A percentile compares a stretch with the other conserved stretches of the same genome.
phyloP scores from a whole-genome alignment of 116 monocot species.

The Papilionanthe hybrid region DNA sequence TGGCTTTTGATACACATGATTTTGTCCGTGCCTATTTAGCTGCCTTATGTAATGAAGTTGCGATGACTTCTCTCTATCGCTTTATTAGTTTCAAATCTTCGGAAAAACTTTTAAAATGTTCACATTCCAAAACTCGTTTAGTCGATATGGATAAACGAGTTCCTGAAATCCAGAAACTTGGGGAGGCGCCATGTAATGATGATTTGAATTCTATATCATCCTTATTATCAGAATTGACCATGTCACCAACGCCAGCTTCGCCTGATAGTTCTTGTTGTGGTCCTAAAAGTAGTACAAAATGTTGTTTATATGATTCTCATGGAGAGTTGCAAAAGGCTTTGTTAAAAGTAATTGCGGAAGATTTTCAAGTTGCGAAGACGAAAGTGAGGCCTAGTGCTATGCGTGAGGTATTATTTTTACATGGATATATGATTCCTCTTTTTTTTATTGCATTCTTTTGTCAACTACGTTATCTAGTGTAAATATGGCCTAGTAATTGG shows the following conservation, averaged over 20 bases:
- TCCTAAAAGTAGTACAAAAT: neutral
- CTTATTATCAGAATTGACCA: slow-evolving; percentile 48
- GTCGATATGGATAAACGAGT: neutral
- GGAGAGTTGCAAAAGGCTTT: slow-evolving; percentile 16
- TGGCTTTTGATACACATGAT: slow-evolving; percentile 88
- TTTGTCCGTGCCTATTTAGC: slow-evolving; percentile 97
- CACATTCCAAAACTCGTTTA: slow-evolving; percentile 1
- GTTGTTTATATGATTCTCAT: neutral
- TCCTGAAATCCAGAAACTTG: slow-evolving; percentile 6
- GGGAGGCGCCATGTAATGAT: slow-evolving; percentile 10
- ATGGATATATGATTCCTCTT: neutral
- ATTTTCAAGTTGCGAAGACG: slow-evolving; percentile 82
- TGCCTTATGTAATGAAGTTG: slow-evolving; percentile 94
- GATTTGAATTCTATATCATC: slow-evolving; percentile 39
- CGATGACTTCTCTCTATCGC: slow-evolving; percentile 58
- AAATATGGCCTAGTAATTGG: too few species aligned
- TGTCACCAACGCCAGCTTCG: slow-evolving; percentile 21
- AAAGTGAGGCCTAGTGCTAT: slow-evolving; percentile 97
- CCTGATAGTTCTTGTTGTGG: neutral
- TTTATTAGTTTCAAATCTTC: slow-evolving; percentile 29
- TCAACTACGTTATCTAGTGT: neutral
- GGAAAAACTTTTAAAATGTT: slow-evolving; percentile 4
- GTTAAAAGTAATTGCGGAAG: slow-evolving; percentile 44
- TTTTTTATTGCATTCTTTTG: neutral
- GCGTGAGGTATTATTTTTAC: slow-evolving; percentile 66